Evolutionary conservation across 768 basidiomycete species (phyloP), one percentile per base, ranked within the genome.

Genomic region (Suillus placidus): DNA sequence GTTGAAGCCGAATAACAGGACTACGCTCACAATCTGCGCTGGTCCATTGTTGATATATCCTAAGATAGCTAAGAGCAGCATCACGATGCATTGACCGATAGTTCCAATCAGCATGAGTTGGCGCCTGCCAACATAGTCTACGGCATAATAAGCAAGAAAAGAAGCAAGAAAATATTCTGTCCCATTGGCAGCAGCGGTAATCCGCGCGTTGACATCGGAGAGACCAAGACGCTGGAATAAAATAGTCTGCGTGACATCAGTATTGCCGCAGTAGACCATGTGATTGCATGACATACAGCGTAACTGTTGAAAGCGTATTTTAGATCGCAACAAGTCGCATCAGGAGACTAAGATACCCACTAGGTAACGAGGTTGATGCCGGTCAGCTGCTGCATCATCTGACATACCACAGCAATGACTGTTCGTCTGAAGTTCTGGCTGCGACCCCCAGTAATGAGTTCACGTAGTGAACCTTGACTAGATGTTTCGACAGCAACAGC

Each of bases 81-180:
- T 78, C 8, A 73, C 71, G 14, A 64, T 43, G 20, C 64, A 68
- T 64, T 73, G 57, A 70, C 81, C 82, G 62, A 77, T 68, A 30
- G 83, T 80, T 52, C 84, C 84, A 68, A 74, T 76, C 71, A 84
- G 76, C 63, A 85, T 80, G 52, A 85, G 73, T 42, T 75, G 75
- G 64, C 84, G 78, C 64, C 84, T 80, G 64, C 84, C 84, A 71
- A 83, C 79, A 64, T 77, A 72, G 71, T 86, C 84, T 69, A 85
- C 80, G 63, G 80, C 77, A 70, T 77, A 82, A 76, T 85, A 82
- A 30, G 81, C 82, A 66, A 82, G 74, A 18, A 83, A 79, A 42
- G 84, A 84, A 66, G 82, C 81, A 69, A 80, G 76, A 60, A 76
- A 73, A 67, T 80, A 77, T 73, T 81, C 79, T 71, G 82, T 76